phyloP scores from a whole-genome alignment of 306 rosid species.

The Argentina anserina region DNA sequence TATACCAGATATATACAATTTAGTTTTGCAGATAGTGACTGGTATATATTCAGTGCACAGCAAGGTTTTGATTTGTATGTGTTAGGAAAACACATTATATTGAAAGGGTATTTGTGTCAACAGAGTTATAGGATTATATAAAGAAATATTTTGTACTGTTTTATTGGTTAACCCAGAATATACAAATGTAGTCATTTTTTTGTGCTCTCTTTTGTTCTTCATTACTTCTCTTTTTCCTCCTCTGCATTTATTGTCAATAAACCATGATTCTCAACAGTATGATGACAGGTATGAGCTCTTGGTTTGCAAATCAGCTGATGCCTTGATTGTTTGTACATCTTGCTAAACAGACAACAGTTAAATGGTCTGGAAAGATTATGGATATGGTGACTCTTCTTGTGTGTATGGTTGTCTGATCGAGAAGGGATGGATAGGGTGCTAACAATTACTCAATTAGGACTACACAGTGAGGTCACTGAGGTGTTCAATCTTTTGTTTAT shows the following conservation, averaged over 20 bases:
- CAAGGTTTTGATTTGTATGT: neutral
- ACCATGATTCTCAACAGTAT: too few relatives aligned
- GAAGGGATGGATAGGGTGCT: too few relatives aligned
- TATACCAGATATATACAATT: neutral
- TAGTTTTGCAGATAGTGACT: neutral
- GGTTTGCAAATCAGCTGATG: neutral
- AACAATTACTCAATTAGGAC: neutral
- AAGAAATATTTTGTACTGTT: too few relatives aligned
- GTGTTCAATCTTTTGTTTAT: neutral
- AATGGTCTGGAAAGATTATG: neutral
- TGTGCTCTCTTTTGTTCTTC: too few relatives aligned
- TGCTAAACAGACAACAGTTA: neutral
- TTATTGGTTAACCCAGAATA: too few relatives aligned
- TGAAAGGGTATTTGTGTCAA: too few relatives aligned
- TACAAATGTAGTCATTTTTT: too few relatives aligned
- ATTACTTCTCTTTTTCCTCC: too few relatives aligned
- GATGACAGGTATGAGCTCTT: neutral
- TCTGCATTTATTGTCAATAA: too few relatives aligned
- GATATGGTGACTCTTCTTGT: neutral
- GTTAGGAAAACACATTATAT: too few relatives aligned
- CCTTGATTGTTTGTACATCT: neutral
- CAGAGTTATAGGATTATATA: too few relatives aligned
- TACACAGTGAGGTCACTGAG: neutral
- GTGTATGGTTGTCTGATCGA: too few relatives aligned
- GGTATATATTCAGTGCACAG: neutral